A percentile compares a stretch with the other conserved stretches of the same genome.
These are phyloP conservation scores for Didymellaceae sp. DNA, from an alignment of 2,329 filamentous ascomycete genomes.

Conservation along the genomic window DNA sequence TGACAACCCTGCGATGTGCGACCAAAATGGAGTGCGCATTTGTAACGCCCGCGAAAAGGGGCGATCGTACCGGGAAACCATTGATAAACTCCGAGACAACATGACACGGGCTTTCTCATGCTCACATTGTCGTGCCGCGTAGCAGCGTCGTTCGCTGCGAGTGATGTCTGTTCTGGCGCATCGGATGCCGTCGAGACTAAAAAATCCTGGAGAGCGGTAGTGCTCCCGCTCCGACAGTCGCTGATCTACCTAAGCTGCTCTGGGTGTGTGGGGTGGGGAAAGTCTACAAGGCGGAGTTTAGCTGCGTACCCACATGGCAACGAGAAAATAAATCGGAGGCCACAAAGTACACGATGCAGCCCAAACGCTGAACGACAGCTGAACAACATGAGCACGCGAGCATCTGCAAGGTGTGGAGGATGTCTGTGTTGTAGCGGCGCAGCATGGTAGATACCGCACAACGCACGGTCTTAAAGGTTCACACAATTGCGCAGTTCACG, in stretches of 20 bases:
- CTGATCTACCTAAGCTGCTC: constrained; percentile 17
- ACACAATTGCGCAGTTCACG: background rate
- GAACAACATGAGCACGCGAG: constrained; percentile 10
- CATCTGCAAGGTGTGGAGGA: background rate
- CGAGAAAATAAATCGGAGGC: constrained; percentile 17
- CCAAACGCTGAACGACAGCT: constrained; percentile 5
- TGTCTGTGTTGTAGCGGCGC: background rate
- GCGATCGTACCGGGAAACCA: constrained; percentile 2
- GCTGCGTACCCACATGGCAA: constrained; percentile 10
- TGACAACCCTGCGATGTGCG: constrained; percentile 17
- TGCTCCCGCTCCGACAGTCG: constrained; percentile 20
- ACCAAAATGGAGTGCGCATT: constrained; percentile 12
- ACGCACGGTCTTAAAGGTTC: background rate
- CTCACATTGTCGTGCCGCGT: background rate
- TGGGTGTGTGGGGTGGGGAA: constrained; percentile 15
- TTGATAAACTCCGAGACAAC: constrained; percentile 13
- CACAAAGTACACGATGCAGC: constrained; percentile 1
- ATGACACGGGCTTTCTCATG: constrained; percentile 5
- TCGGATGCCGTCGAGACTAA: constrained; percentile 15
- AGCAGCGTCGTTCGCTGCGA: background rate
- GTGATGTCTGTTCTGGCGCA: constrained; percentile 6
- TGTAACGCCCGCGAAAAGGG: constrained; percentile 10
- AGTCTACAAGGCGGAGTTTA: constrained; percentile 6
- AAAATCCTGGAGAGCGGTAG: constrained; percentile 20
- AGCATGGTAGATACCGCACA: background rate